Conservation (phyloP, 73 alveolate species). For the Symbiodinium natans region DNA sequence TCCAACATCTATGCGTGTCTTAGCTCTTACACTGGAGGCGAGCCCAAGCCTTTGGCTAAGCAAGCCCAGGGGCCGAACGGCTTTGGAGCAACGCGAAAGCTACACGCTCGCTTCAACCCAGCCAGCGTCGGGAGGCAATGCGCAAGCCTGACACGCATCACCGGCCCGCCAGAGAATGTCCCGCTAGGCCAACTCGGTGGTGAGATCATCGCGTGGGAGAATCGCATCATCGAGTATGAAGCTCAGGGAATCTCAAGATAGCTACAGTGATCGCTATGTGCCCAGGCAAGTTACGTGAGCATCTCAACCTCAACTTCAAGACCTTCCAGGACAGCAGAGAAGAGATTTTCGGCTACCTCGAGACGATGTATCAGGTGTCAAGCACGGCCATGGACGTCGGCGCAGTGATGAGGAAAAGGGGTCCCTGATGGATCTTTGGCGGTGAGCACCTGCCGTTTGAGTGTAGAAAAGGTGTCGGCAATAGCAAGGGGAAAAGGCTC, state of each 20-base stretch:
- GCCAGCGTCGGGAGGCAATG: neutral
- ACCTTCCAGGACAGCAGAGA: neutral
- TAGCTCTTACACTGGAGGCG: slow-evolving; percentile 13
- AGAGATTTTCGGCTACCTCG: slow-evolving; percentile 11
- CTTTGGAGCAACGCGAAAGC: neutral
- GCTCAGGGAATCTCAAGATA: neutral
- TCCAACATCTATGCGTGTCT: neutral
- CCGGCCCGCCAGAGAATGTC: neutral
- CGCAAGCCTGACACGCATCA: neutral
- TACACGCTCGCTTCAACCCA: slow-evolving; percentile 14
- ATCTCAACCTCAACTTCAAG: neutral
- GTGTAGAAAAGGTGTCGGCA: too few relatives aligned
- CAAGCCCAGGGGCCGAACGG: slow-evolving; percentile 24
- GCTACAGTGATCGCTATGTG: neutral
- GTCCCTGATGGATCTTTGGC: too few relatives aligned
- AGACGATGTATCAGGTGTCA: neutral
- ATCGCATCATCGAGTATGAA: neutral
- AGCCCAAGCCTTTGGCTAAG: neutral
- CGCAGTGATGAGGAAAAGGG: neutral
- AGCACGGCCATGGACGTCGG: slow-evolving; percentile 2
- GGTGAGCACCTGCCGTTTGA: too few relatives aligned
- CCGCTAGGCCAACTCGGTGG: neutral
- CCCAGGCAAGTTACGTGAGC: neutral
- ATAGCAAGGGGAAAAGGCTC: too few relatives aligned
- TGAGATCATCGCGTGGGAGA: slow-evolving; percentile 18